Evolutionary conservation across 2,329 filamentous ascomycete species (phyloP), one percentile per base, ranked within the genome.

Genomic region (Cladosporium sp.): DNA sequence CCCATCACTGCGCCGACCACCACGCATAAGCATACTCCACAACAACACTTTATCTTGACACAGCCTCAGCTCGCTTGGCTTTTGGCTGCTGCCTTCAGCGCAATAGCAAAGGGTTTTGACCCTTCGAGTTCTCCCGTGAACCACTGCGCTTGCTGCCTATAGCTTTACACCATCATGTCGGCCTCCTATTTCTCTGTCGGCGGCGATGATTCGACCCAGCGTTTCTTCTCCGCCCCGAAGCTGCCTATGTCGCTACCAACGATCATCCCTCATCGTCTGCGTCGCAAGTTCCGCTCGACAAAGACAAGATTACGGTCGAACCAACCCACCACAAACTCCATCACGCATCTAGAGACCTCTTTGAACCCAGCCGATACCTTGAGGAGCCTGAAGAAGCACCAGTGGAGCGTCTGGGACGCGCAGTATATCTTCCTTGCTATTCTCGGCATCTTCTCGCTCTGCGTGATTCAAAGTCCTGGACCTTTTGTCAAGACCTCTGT

Each of bases 341-440:
- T 97, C 69, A 84, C 90, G 52, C 82, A 82, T 30, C 80, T 97
- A 58, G 84, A 95, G 74, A 92, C 86, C 15, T 96, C 92, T 1
- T 89, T 92, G 74, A 92, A 88, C 65, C 87, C 90, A 5, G 80
- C 83, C 68, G 88, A 95, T 70, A 92, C 91, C 12, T 75, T 97
- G 61, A 84, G 85, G 61, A 84, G 88, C 38, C 79, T 97, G 63
- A 87, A 88, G 67, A 83, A 83, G 61, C 90, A 94, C 72, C 85
- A 85, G 64, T 97, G 90, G 90, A 88, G 84, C 54, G 78, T 87
- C 54, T 89, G 92, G 72, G 93, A 97, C 74, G 82, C 89, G 40
- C 92, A 97, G 76, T 95, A 97, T 74, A 74, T 90, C 52, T 78
- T 93, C 59, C 76, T 96, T 28, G 83, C 86, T 60, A 82, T 88